Percentiles rank a stretch among this genome's conserved stretches.
Evolutionary conservation across 352 stramenopile species (phyloP).

Genomic region (Phytophthora macrochlamydospora): DNA sequence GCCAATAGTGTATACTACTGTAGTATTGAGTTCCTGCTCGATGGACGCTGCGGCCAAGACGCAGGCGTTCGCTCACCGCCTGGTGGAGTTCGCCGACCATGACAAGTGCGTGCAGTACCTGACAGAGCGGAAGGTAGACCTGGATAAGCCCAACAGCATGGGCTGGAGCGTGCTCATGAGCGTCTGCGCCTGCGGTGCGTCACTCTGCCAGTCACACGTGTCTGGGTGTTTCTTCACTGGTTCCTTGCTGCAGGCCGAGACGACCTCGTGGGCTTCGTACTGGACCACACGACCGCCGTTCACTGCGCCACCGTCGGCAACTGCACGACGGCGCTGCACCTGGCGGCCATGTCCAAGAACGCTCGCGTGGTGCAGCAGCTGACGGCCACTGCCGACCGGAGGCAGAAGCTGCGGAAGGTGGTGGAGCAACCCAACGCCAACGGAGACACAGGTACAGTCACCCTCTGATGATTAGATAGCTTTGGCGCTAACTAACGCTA

Average conservation of each 20-base stretch:
- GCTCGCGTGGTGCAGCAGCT: slow-evolving; percentile 73
- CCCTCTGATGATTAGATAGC: background rate
- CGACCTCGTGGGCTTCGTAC: slow-evolving; percentile 61
- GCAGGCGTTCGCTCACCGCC: slow-evolving; percentile 75
- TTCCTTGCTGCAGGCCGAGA: slow-evolving; percentile 47
- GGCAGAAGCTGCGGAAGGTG: slow-evolving; percentile 51
- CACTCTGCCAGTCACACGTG: background rate
- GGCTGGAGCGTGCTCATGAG: slow-evolving; percentile 87
- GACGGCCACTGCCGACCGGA: slow-evolving; percentile 45
- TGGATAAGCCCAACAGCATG: slow-evolving; percentile 57
- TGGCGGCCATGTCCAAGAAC: slow-evolving; percentile 77
- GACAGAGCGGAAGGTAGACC: slow-evolving; percentile 58
- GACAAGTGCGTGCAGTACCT: slow-evolving; percentile 68
- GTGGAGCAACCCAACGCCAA: slow-evolving; percentile 69
- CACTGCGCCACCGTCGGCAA: slow-evolving; percentile 63
- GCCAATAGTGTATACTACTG: too few species aligned
- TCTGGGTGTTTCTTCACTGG: background rate
- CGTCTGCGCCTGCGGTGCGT: slow-evolving; percentile 68
- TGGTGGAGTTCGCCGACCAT: slow-evolving; percentile 76
- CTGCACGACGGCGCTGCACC: slow-evolving; percentile 75
- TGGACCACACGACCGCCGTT: slow-evolving; percentile 65
- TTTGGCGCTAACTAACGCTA: background rate
- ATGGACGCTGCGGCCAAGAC: slow-evolving; percentile 23
- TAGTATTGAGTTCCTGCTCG: too few species aligned
- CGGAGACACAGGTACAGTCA: slow-evolving; percentile 69